Evolutionary conservation across 2,329 filamentous ascomycete species (phyloP).

Genomic region (Shiraia sp.): DNA sequence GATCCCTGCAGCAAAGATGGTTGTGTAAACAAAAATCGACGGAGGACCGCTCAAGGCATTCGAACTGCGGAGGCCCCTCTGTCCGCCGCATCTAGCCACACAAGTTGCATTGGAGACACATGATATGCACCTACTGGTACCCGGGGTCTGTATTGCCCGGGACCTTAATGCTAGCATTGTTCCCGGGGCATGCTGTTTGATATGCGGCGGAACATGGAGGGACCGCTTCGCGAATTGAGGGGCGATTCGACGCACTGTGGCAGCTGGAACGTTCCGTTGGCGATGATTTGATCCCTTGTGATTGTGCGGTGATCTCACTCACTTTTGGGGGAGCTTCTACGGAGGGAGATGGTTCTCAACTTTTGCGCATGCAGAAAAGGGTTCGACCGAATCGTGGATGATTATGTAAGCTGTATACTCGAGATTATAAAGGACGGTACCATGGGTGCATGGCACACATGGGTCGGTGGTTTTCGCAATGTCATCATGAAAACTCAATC

Average conservation of each 20-base stretch:
- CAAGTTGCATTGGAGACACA: constrained; percentile 58
- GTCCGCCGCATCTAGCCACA: constrained; percentile 57
- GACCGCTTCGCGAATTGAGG: constrained; percentile 18
- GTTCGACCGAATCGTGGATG: no score
- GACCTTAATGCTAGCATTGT: constrained; percentile 72
- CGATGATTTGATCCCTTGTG: not conserved
- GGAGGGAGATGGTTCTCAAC: no score
- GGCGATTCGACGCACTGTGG: constrained; percentile 20
- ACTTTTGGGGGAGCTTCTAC: not conserved
- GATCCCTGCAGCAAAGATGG: constrained; percentile 67
- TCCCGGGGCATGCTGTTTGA: constrained; percentile 41
- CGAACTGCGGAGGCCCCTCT: constrained; percentile 55
- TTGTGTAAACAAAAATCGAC: constrained; percentile 68
- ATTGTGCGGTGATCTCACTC: not conserved
- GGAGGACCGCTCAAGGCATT: constrained; percentile 59
- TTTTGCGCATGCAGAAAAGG: no score
- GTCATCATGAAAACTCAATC: no score
- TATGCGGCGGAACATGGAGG: constrained; percentile 18
- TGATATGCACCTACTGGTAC: constrained; percentile 64
- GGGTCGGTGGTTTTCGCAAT: no score
- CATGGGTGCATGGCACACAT: no score
- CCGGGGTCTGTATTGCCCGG: constrained; percentile 65
- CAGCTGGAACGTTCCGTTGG: not conserved
- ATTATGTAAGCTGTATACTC: no score
- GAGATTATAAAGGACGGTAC: no score